phyloP scores from a whole-genome alignment of 768 basidiomycete species.

The Boletus rubropictus region DNA sequence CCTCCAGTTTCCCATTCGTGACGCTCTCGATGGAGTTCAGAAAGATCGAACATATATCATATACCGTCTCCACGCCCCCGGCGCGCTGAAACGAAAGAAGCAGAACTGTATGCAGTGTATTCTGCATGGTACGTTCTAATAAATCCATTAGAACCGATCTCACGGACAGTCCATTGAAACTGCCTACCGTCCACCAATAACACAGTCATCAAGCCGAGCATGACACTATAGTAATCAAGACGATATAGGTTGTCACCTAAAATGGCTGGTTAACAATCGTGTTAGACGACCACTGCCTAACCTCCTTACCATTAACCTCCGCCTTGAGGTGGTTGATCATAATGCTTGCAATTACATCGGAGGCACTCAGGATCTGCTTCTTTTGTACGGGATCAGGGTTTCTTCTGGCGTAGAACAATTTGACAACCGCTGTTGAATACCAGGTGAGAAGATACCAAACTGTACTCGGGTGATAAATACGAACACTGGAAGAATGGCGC shows the following conservation, averaged over 20 bases:
- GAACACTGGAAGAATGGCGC: conserved; percentile 85
- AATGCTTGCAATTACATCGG: conserved; percentile 62
- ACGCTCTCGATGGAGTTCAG: conserved; percentile 53
- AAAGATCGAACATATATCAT: conserved; percentile 51
- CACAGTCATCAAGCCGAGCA: conserved; percentile 46
- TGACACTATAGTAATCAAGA: conserved; percentile 49
- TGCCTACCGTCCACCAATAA: conserved; percentile 54
- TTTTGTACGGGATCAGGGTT: conserved; percentile 71
- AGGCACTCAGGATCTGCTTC: conserved; percentile 69
- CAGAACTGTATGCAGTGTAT: conserved; percentile 76
- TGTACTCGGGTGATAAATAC: conserved; percentile 11
- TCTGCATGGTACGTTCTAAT: conserved; percentile 69
- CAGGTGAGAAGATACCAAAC: conserved; percentile 9
- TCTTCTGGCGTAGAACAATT: conserved; percentile 78
- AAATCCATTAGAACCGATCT: conserved; percentile 1
- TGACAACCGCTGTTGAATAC: conserved; percentile 60
- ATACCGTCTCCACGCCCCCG: conserved; percentile 66
- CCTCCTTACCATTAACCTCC: conserved; percentile 45
- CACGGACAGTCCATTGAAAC: not conserved
- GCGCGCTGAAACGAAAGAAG: conserved; percentile 66
- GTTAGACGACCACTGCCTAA: conserved; percentile 7
- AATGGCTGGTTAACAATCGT: conserved; percentile 6
- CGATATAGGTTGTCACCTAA: conserved; percentile 38
- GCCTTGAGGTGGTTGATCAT: conserved; percentile 64
- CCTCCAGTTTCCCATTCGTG: conserved; percentile 44